These are phyloP conservation scores for Sugiyamaella sp. DNA, from an alignment of 1,139 yeast species.

Conservation along the genomic window DNA sequence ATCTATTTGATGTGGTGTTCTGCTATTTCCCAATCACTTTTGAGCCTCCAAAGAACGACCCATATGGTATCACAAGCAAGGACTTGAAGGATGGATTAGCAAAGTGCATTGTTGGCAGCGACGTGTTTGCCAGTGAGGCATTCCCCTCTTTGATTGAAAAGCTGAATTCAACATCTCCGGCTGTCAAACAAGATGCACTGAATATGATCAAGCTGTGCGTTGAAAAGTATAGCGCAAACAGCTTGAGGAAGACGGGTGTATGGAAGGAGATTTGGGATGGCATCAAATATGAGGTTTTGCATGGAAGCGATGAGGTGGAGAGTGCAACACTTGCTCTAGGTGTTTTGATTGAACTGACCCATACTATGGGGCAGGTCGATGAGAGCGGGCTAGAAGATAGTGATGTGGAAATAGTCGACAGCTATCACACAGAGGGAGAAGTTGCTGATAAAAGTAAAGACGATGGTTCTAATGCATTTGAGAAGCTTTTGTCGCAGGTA, in stretches of 20 bases:
- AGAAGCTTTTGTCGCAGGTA: slow-evolving; percentile 41
- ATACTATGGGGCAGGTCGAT: slow-evolving; percentile 38
- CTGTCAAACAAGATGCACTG: slow-evolving; percentile 76
- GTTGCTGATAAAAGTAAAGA: slow-evolving; percentile 12
- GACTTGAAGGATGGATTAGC: slow-evolving; percentile 65
- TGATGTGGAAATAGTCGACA: slow-evolving; percentile 17
- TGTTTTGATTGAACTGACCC: slow-evolving; percentile 51
- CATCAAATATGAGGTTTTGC: slow-evolving; percentile 81
- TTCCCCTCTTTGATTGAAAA: slow-evolving; percentile 82
- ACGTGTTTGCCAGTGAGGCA: slow-evolving; percentile 69
- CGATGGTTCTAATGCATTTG: slow-evolving; percentile 23
- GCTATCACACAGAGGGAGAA: slow-evolving; percentile 7
- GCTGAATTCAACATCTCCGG: slow-evolving; percentile 77
- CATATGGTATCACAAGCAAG: slow-evolving; percentile 76
- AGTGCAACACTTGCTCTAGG: slow-evolving; percentile 50
- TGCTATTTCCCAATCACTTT: slow-evolving; percentile 97
- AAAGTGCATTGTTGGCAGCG: slow-evolving; percentile 61
- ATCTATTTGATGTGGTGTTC: slow-evolving; percentile 82
- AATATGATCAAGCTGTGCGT: slow-evolving; percentile 63
- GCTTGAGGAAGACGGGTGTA: slow-evolving; percentile 34
- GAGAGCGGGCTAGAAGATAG: slow-evolving; percentile 6
- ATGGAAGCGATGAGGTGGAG: slow-evolving; percentile 60
- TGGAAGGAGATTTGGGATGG: slow-evolving; percentile 89
- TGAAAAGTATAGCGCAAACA: slow-evolving; percentile 50
- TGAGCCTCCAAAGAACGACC: slow-evolving; percentile 90